Base-by-base conservation (phyloP, 2,329 filamentous ascomycete genomes). In the Alternaria sp. region DNA sequence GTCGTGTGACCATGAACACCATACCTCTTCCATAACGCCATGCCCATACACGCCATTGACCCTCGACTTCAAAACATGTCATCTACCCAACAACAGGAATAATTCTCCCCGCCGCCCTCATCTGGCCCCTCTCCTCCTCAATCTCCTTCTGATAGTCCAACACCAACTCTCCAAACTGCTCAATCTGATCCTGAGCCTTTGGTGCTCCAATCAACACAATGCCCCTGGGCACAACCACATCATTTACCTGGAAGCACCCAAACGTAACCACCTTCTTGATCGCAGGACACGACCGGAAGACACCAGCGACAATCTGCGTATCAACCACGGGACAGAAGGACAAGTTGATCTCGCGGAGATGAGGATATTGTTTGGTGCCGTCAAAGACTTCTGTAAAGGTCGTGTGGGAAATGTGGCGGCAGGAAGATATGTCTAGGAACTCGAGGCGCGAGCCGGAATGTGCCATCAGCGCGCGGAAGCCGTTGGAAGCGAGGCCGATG, bases 391-490 rank as follows among this genome's bases (percentile, higher is more conserved):
- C 85, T 63, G 92, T 88, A 60, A 97, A 93, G 0, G 91, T 88
- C 16, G 86, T 80, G 34, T 85, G 83, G 1, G 87, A 85, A 64
- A 98, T 94, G 75, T 97, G 91, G 3, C 94, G 89, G 73, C 93
- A 96, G 0, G 90, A 91, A 14, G 92, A 87, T n/a, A 97, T 82
- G 72, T 96, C 91, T 34, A 98, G 82, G 41, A 85, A 81, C 60
- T 84, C 83, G 2, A 98, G 79, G 11, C 80, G 82, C 1, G 80
- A 74, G 4, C 92, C 91, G 0, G 93, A 97, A 74, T 97, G 94
- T 0, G 82, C 80, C 92, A 97, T 97, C 43, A 97, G 80, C 0
- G 92, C 91, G 65, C 85, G 82, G 80, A 98, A 94, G 0, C 91
- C 93, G 6, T 85, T 79, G 0, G 88, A 90, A 53, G 90, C 92